These are phyloP conservation scores for Salvia hispanica DNA, from an alignment of 257 asterid species.

Conservation along the genomic window DNA sequence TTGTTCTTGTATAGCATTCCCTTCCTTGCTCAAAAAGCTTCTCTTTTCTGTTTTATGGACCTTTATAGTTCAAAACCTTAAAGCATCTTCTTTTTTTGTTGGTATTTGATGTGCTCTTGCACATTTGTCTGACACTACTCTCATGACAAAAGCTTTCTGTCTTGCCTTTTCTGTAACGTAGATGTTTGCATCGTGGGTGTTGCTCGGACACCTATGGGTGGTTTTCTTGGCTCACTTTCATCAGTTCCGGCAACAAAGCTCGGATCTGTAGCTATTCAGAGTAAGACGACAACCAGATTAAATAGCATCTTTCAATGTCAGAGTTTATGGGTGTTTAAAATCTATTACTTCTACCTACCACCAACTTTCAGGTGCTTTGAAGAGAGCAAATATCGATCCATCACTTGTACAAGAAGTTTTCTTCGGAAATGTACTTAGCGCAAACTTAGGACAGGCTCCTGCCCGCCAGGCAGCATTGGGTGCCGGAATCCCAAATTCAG, in stretches of 20 bases:
- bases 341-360: slow-evolving; percentile 14
- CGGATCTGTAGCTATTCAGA: slow-evolving; percentile 85
- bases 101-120: slow-evolving; percentile 8
- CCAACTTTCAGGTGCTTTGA: slow-evolving; percentile 75
- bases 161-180: slow-evolving; percentile 34
- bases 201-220: slow-evolving; percentile 98
- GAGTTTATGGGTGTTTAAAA: slow-evolving; percentile 17
- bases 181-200: slow-evolving; percentile 98
- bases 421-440: slow-evolving; percentile 97
- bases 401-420: slow-evolving; percentile 87
- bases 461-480: slow-evolving; percentile 99
- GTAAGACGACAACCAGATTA: slow-evolving; percentile 52
- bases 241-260: slow-evolving; percentile 91
- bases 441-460: slow-evolving; percentile 99
- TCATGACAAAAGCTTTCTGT: not conserved
- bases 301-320: not conserved
- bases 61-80: slow-evolving; percentile 13
- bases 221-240: slow-evolving; percentile 90
- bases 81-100: slow-evolving; percentile 10
- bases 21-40: slow-evolving; percentile 9
- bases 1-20: not conserved
- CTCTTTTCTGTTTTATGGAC: not conserved
- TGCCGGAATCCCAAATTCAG: slow-evolving; percentile 89
- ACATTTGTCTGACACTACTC: not conserved
- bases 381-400: slow-evolving; percentile 86